phyloP scores from a whole-genome alignment of 371 early-diverging fungal species.

The Dichotomocladium elegans region DNA sequence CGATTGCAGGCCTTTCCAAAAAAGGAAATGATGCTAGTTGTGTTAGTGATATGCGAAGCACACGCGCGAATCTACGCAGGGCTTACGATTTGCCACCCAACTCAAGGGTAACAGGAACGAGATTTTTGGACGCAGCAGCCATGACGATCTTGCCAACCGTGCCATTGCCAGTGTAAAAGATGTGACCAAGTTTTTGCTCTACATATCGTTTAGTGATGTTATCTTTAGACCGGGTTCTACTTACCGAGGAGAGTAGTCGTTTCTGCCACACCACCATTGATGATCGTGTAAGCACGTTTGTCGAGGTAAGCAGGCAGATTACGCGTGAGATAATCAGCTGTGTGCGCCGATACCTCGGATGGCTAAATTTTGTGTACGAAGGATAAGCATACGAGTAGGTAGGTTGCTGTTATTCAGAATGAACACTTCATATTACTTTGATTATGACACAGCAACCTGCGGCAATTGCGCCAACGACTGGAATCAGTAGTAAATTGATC shows the following conservation, averaged over 20 bases:
- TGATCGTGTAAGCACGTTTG: slow-evolving; percentile 53
- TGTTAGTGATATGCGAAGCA: too few relatives aligned
- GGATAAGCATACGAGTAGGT: too few relatives aligned
- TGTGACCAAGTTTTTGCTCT: slow-evolving; percentile 77
- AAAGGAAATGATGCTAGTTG: not conserved
- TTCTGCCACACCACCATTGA: slow-evolving; percentile 77
- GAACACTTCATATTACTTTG: slow-evolving; percentile 46
- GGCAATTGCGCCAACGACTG: slow-evolving; percentile 86
- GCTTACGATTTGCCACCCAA: slow-evolving; percentile 77
- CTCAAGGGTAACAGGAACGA: slow-evolving; percentile 81
- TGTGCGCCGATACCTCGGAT: slow-evolving; percentile 77
- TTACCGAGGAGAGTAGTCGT: slow-evolving; percentile 65
- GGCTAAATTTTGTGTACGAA: too few relatives aligned
- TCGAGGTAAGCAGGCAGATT: slow-evolving; percentile 78
- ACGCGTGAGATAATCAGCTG: slow-evolving; percentile 54
- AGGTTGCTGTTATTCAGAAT: not conserved
- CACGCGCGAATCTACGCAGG: not conserved
- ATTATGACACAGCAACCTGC: slow-evolving; percentile 85
- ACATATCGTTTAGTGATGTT: too few relatives aligned
- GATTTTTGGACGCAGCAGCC: slow-evolving; percentile 72
- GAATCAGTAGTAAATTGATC: slow-evolving; percentile 61
- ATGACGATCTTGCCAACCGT: slow-evolving; percentile 76
- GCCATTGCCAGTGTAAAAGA: slow-evolving; percentile 91
- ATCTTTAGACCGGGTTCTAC: not conserved
- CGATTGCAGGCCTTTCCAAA: slow-evolving; percentile 62